phyloP scores from a whole-genome alignment of 1,284 basidiomycete genomes.

The Ceratobasidium sp. region DNA sequence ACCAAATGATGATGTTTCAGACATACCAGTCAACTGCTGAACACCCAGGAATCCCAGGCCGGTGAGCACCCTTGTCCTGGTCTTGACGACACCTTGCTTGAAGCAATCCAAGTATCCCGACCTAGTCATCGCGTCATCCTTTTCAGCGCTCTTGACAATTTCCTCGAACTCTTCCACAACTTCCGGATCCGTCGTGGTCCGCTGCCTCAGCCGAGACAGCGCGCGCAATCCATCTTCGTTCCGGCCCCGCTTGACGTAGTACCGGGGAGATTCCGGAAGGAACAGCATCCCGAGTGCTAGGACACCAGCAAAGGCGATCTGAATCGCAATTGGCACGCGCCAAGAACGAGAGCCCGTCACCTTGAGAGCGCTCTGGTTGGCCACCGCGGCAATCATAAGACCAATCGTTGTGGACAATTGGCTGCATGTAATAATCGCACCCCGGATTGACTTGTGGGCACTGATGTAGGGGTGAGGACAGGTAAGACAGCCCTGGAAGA shows the following conservation, averaged over 20 bases:
- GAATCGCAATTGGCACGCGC: constrained; percentile 81
- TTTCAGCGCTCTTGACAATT: constrained; percentile 60
- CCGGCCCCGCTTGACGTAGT: constrained; percentile 75
- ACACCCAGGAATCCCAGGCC: constrained; percentile 38
- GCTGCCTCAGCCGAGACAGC: constrained; percentile 68
- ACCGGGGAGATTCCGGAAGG: constrained; percentile 88
- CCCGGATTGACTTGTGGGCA: constrained; percentile 69
- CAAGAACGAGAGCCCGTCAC: constrained; percentile 70
- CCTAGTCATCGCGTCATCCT: neutral
- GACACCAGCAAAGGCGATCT: constrained; percentile 73
- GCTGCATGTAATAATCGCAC: constrained; percentile 82
- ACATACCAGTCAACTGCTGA: constrained; percentile 44
- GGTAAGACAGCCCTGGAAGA: neutral
- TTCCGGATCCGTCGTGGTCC: constrained; percentile 33
- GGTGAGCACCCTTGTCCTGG: constrained; percentile 38
- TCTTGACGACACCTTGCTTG: constrained; percentile 32
- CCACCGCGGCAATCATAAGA: constrained; percentile 76
- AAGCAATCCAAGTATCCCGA: constrained; percentile 44
- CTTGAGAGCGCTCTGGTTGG: constrained; percentile 79
- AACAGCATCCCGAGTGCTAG: constrained; percentile 70
- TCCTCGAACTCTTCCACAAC: constrained; percentile 73
- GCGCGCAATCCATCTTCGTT: constrained; percentile 69
- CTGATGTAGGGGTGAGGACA: neutral
- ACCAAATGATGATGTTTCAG: neutral
- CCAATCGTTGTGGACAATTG: constrained; percentile 88